Evolutionary conservation across 768 basidiomycete genomes (phyloP), one percentile per base, ranked within the genome.

Genomic region (Scleroderma citrinum): DNA sequence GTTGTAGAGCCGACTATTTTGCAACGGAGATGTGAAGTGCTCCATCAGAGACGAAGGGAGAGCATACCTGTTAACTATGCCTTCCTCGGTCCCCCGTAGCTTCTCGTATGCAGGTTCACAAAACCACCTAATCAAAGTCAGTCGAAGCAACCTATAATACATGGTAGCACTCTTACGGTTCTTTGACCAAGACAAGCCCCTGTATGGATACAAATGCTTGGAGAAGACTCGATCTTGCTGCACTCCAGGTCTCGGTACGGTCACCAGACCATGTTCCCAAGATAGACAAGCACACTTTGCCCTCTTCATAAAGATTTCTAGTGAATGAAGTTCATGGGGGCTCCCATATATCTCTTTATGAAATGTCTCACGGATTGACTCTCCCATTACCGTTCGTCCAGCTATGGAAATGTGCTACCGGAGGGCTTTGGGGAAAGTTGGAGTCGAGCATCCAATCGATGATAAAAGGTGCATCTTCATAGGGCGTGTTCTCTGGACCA

Each of bases 91-190:
- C 2, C 92, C 91, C 53, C 90, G 77, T 36, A 95, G 71, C 60
- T 93, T 96, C 60, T 95, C 93, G 59, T 87, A 96, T 0, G 91
- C 91, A 21, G 93, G 93, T 62, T 97, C 92, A 57, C 88, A 92
- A 61, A 84, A 93, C 85, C 85, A 91, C 49, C 87, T 90, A n/a
- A 55, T 21, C 7, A 14, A 53, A 12, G 49, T 32, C 40, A 23
- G 38, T 50, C 38, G 50, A 45, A 43, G 8, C 48, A 49, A n/a
- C 47, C 17, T 34, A 38, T 37, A 10, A 24, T 20, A 34, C 17
- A 40, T 2, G 23, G 19, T 5, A 39, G 46, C 31, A 78, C 90
- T 63, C 69, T n/a, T n/a, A 95, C 78, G 93, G 93, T 61, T 93
- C 87, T 65, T 88, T 89, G 12, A 95, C 92, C 7, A 97, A 75